phyloP scores from a whole-genome alignment of 176 grass and related monocot species.

The Avena insularis region DNA sequence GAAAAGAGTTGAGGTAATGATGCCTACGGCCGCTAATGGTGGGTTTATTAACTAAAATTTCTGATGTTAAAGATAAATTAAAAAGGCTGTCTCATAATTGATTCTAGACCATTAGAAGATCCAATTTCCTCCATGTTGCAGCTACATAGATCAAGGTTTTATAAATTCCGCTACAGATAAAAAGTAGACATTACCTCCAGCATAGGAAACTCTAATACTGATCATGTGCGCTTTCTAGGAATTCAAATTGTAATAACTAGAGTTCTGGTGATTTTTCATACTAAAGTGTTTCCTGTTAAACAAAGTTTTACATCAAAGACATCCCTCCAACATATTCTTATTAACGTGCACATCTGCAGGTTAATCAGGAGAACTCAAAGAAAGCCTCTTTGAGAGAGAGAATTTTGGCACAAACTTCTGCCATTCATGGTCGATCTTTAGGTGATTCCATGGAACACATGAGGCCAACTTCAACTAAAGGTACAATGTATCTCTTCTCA shows the following conservation, averaged over 20 bases:
- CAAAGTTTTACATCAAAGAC: background rate
- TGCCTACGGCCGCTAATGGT: no score
- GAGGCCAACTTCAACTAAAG: constrained; percentile 27
- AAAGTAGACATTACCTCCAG: background rate
- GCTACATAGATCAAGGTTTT: background rate
- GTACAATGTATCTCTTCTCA: constrained; percentile 11
- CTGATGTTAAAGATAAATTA: no score
- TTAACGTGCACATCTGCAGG: background rate
- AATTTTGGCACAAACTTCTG: constrained; percentile 21
- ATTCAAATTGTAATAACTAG: background rate
- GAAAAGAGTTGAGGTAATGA: no score
- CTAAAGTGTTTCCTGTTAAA: background rate
- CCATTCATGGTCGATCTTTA: constrained; percentile 32
- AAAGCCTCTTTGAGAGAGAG: background rate
- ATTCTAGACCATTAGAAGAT: no score
- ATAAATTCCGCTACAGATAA: background rate
- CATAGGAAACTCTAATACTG: constrained; percentile 4
- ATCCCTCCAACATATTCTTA: background rate
- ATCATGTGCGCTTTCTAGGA: background rate
- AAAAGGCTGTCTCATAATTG: no score
- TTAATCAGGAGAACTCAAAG: background rate
- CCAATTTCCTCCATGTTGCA: no score
- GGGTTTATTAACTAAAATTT: no score
- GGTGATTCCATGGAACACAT: constrained; percentile 33
- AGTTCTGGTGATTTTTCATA: background rate